Percentiles rank a stretch among this genome's conserved stretches.
Evolutionary conservation across 73 alveolate species (phyloP).

Genomic region (Paramecium pentaurelia): DNA sequence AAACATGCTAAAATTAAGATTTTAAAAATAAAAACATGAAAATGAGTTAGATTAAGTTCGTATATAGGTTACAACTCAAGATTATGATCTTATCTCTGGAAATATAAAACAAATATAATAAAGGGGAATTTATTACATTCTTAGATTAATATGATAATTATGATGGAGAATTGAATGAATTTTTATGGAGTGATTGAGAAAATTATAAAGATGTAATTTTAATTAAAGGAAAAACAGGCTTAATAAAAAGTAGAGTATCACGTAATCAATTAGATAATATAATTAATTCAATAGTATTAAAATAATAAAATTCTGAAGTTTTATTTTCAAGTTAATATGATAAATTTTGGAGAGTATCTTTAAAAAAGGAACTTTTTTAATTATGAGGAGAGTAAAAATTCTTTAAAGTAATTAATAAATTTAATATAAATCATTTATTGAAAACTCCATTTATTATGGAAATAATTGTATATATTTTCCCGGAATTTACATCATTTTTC

Average conservation of each 20-base stretch:
- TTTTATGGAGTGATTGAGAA: background rate
- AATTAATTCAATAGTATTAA: background rate
- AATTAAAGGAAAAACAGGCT: background rate
- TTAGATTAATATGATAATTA: background rate
- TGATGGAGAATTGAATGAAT: background rate
- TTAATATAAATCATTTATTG: background rate
- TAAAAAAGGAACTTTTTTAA: background rate
- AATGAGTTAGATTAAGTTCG: background rate
- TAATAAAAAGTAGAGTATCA: background rate
- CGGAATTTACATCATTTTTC: background rate
- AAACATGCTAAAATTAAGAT: background rate
- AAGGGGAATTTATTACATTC: background rate
- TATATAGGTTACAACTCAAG: background rate
- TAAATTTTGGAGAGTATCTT: background rate
- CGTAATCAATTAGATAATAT: background rate
- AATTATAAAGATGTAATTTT: background rate
- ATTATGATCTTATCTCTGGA: background rate
- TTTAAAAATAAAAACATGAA: background rate
- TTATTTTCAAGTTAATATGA: background rate
- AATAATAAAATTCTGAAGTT: background rate
- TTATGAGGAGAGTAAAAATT: background rate
- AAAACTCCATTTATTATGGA: background rate
- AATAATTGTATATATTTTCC: background rate
- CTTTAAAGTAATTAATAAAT: background rate
- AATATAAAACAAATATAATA: background rate